Base-by-base conservation (phyloP, 345 rosid species). In the Populus euphratica region DNA sequence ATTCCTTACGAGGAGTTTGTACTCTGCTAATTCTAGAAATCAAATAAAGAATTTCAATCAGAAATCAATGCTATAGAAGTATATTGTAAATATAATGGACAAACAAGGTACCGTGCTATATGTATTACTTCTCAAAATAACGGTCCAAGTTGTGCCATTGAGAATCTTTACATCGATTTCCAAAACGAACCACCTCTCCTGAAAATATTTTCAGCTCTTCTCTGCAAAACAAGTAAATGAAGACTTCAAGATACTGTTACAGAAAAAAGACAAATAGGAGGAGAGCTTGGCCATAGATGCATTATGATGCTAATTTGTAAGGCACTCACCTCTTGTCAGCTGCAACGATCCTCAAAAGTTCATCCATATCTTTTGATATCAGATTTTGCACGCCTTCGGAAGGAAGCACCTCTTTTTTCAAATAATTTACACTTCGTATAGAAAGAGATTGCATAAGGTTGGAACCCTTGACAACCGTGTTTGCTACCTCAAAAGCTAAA, bases 141-240 rank as follows among this genome's bases (percentile, higher is more conserved):
- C 99, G 98, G 70, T 94, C 94, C 80, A 94, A 85, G 84, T 89
- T 90, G 90, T 96, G 99, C 95, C 93, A 96, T 75, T 96, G 98
- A 81, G 97, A 93, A 90, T 96, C 99, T 87, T 93, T 94, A 80
- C 97, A 90, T 80, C 90, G 93, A 82, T 94, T 93, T 74, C 99
- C 99, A 79, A 96, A 96, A 66, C 99, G 98, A 69, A 91, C 95
- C 86, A 96, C 99, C 80, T 96, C 99, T 76, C 97, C 87, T 13
- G 96, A 86, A 77, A 96, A 96, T 56, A 96, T 80, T 85, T 86
- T 91, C 78, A 94, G 82, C 79, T 92, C 99, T 77, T 96, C 98
- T 87, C 99, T 96, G 90, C 39, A 68, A 73, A 73, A 18, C 68
- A 59, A 70, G 20, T 64, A 52, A 18, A 68, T 6, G 41, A 69